These are phyloP conservation scores for Trichoderma sp. DNA, from an alignment of 2,329 filamentous ascomycete species.

Conservation along the genomic window DNA sequence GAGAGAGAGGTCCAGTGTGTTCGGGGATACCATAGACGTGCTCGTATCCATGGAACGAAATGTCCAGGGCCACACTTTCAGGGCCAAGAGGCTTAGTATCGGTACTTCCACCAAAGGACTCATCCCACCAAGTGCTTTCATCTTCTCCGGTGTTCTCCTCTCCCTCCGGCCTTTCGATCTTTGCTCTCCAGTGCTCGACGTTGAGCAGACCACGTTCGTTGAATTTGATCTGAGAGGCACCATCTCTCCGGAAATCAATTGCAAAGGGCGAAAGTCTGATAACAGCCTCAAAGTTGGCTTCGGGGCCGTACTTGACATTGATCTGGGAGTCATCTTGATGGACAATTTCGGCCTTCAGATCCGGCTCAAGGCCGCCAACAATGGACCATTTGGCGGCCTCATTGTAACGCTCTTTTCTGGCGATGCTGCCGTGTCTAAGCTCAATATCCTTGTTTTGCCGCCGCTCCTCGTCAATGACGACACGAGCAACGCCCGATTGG, in stretches of 20 bases:
- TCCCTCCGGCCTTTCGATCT: conserved; percentile 64
- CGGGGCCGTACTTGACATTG: conserved; percentile 76
- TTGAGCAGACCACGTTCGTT: conserved; percentile 91
- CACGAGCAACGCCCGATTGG: conserved; percentile 80
- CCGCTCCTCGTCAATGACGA: conserved; percentile 88
- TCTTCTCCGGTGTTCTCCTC: conserved; percentile 56
- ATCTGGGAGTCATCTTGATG: conserved; percentile 64
- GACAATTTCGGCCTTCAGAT: conserved; percentile 66
- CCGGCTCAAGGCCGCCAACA: conserved; percentile 73
- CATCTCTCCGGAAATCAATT: conserved; percentile 83
- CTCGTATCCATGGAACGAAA: conserved; percentile 85
- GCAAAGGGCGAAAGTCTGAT: conserved; percentile 80
- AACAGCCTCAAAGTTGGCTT: conserved; percentile 72
- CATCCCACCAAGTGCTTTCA: conserved; percentile 97
- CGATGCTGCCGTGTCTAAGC: conserved; percentile 77
- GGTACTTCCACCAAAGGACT: conserved; percentile 90
- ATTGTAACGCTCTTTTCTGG: conserved; percentile 90
- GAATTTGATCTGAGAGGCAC: conserved; percentile 76
- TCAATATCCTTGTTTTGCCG: conserved; percentile 85
- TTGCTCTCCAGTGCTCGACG: conserved; percentile 90
- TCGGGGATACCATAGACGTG: conserved; percentile 94
- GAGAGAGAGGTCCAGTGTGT: conserved; percentile 80
- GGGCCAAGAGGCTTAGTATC: conserved; percentile 94
- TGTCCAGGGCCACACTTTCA: conserved; percentile 86
- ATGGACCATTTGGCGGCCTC: conserved; percentile 84